Conservation (phyloP, 2,329 filamentous ascomycete genomes). For the Penicillium sp. region DNA sequence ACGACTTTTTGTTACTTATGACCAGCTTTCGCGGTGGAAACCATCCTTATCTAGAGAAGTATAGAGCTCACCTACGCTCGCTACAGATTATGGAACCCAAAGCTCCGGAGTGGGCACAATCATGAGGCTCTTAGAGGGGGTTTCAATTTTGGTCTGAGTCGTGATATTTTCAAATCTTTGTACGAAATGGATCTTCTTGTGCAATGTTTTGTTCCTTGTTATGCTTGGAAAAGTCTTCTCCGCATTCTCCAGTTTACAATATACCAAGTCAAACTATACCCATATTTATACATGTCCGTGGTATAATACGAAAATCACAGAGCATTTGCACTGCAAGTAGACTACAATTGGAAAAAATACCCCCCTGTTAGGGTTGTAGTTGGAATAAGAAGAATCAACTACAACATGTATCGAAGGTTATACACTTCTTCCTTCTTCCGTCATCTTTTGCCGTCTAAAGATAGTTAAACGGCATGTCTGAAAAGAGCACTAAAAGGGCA, state of each 20-base stretch:
- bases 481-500: too few relatives aligned
- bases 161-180: background rate
- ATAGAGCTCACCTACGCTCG: conserved; percentile 28
- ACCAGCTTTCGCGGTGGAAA: conserved; percentile 36
- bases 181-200: background rate
- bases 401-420: too few relatives aligned
- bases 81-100: conserved; percentile 20
- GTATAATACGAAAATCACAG: background rate
- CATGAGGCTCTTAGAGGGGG: conserved; percentile 4
- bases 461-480: too few relatives aligned
- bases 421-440: too few relatives aligned
- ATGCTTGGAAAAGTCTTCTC: background rate
- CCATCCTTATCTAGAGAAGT: conserved; percentile 37
- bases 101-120: conserved; percentile 18
- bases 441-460: too few relatives aligned
- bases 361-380: too few relatives aligned
- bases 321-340: background rate
- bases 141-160: background rate
- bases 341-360: too few relatives aligned
- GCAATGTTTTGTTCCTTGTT: background rate
- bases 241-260: background rate
- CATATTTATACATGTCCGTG: background rate
- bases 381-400: too few relatives aligned
- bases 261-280: background rate
- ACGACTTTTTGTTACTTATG: conserved; percentile 34